Evolutionary conservation across 179 eudicot species (phyloP).

Genomic region (Silene vulgaris): DNA sequence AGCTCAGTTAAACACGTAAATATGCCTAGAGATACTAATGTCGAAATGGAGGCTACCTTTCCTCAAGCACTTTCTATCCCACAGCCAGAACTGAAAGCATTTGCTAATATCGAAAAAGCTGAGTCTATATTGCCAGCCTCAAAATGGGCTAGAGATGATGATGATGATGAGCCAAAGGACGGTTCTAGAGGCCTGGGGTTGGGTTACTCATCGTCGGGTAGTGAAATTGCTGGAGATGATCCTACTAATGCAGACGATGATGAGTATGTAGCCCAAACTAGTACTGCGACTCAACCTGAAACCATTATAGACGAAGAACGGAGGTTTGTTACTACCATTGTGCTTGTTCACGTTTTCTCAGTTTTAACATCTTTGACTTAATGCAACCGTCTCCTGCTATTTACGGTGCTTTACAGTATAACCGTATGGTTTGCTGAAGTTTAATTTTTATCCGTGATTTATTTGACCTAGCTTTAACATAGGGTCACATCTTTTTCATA

Average conservation of each 20-base stretch:
- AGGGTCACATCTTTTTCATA: neutral
- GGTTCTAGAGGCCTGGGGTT: slow-evolving; percentile 66
- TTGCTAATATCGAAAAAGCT: slow-evolving; percentile 43
- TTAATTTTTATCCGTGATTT: neutral
- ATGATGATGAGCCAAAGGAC: slow-evolving; percentile 54
- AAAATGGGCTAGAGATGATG: slow-evolving; percentile 81
- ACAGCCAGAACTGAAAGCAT: slow-evolving; percentile 53
- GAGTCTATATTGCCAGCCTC: slow-evolving; percentile 71
- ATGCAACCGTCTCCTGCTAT: neutral
- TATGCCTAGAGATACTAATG: slow-evolving; percentile 41
- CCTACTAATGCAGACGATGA: slow-evolving; percentile 40
- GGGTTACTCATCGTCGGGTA: slow-evolving; percentile 90
- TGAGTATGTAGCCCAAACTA: slow-evolving; percentile 47
- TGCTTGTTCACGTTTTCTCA: neutral
- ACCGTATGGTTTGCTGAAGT: neutral
- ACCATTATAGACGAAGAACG: slow-evolving; percentile 67
- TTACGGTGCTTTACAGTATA: neutral
- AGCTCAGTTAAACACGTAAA: slow-evolving; percentile 45
- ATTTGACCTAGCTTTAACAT: neutral
- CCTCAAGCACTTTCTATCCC: slow-evolving; percentile 41
- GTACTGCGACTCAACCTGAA: slow-evolving; percentile 54
- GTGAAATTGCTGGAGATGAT: slow-evolving; percentile 67
- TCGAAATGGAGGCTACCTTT: slow-evolving; percentile 42
- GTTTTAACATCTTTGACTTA: neutral
- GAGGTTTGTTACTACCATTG: slow-evolving; percentile 40